Conservation (phyloP, 495 filamentous ascomycete species). For the Aspergillus sclerotioniger region DNA sequence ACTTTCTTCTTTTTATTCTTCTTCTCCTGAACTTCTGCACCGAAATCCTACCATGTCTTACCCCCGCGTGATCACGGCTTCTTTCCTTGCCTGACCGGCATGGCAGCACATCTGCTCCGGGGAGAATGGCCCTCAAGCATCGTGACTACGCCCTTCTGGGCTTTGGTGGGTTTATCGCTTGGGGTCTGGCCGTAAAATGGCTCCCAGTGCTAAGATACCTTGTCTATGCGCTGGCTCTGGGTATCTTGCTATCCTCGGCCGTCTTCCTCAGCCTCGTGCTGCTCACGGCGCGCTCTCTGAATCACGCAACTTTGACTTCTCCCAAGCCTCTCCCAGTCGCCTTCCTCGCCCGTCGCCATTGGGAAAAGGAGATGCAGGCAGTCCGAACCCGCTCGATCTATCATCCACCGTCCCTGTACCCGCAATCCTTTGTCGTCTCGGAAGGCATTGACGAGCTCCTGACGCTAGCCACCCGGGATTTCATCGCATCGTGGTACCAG, state of each 20-base stretch:
- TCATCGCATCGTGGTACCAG: constrained; percentile 84
- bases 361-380: constrained; percentile 65
- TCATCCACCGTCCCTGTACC: constrained; percentile 62
- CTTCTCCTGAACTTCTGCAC: neutral
- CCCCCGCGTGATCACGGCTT: constrained; percentile 4
- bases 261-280: constrained; percentile 55
- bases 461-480: constrained; percentile 74
- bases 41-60: neutral
- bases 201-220: constrained; percentile 74
- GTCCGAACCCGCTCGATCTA: constrained; percentile 53
- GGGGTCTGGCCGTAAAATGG: constrained; percentile 80
- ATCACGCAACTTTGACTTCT: constrained; percentile 28
- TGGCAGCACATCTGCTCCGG: constrained; percentile 19
- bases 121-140: constrained; percentile 73
- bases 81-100: constrained; percentile 33
- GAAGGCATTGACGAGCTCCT: constrained; percentile 78
- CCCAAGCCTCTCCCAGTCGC: constrained; percentile 42
- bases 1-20: no score
- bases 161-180: constrained; percentile 74
- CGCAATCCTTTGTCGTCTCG: constrained; percentile 75
- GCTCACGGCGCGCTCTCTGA: constrained; percentile 54
- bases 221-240: constrained; percentile 73
- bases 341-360: constrained; percentile 62
- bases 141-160: constrained; percentile 71
- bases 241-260: constrained; percentile 55